Conservation (phyloP, 805 yeast genomes). For the Tetrapisispora nanseiensis region DNA sequence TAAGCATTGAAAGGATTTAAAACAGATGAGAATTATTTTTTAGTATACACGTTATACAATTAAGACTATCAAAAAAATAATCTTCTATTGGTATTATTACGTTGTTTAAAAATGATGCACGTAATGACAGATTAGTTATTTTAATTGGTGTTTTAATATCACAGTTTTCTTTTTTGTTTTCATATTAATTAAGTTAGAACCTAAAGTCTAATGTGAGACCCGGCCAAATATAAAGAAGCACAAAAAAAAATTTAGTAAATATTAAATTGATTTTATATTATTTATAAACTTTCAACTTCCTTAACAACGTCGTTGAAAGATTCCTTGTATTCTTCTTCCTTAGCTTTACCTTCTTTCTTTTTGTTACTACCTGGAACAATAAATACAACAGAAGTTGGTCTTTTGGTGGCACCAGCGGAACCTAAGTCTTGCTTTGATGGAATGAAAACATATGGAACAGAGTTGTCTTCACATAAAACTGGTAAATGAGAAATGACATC, state of each 20-base stretch:
- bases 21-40: conserved; percentile 2
- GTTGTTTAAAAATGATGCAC: conserved; percentile 2
- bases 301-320: conserved; percentile 86
- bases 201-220: no score
- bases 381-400: conserved; percentile 98
- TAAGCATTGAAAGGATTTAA: neutral
- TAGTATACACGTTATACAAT: conserved; percentile 2
- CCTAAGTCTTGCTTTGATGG: conserved; percentile 98
- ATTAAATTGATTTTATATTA: neutral
- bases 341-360: conserved; percentile 57
- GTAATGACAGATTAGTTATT: neutral
- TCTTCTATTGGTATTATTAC: neutral
- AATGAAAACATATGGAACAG: conserved; percentile 85
- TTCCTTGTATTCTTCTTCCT: conserved; percentile 85
- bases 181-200: neutral
- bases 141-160: neutral
- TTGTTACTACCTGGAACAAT: conserved; percentile 92
- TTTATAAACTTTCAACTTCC: conserved; percentile 50
- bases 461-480: conserved; percentile 87
- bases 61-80: neutral
- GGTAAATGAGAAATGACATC: conserved; percentile 97
- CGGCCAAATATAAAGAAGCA: neutral
- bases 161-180: neutral
- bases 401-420: conserved; percentile 96
- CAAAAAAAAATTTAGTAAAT: neutral